Evolutionary conservation across 257 asterid species (phyloP), one percentile per base, ranked within the genome.

Genomic region (Jacaranda mimosifolia): DNA sequence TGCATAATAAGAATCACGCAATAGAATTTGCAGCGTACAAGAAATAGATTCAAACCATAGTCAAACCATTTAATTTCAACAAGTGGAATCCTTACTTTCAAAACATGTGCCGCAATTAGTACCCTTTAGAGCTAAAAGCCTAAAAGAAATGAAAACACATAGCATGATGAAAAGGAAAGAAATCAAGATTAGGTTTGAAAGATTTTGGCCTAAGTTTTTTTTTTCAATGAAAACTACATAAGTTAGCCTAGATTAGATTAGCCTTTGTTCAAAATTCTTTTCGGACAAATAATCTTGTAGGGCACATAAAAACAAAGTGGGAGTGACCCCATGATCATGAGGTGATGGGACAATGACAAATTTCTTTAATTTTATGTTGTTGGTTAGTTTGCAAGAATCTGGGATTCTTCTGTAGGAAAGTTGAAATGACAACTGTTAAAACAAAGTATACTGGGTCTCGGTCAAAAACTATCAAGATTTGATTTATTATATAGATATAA

Each of bases 141-240:
- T 38, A 73, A 75, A 79, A 72, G 51, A 70, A 35, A 71, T n/a
- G 48, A 71, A 42, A 42, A 77, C 48, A 59, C 56, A 46, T 71
- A 38, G 67, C 75, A 84, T 51, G 63, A 19, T 1, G n/a, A 19
- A n/a, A 52, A 75, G 39, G 43, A n/a, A 35, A 63, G 43, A 70
- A 40, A 7, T 4, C 43, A 7, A 71, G 77, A 75, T 65, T 79
- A 55, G 77, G 55, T 69, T 43, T 49, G 55, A 74, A 72, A 55
- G 81, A 53, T 75, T 75, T 62, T 53, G 67, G 73, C 35, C 40
- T 48, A 70, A 62, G 40, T 69, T 7, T 40, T 40, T 45, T n/a
- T 69, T 58, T 57, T 48, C 56, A 69, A 57, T 14, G 19, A 46
- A 18, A 1, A 67, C 7, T 40, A 40, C 8, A 40, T 40, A 7